Evolutionary conservation across 331 rosid species (phyloP).

Genomic region (Quercus lobata): DNA sequence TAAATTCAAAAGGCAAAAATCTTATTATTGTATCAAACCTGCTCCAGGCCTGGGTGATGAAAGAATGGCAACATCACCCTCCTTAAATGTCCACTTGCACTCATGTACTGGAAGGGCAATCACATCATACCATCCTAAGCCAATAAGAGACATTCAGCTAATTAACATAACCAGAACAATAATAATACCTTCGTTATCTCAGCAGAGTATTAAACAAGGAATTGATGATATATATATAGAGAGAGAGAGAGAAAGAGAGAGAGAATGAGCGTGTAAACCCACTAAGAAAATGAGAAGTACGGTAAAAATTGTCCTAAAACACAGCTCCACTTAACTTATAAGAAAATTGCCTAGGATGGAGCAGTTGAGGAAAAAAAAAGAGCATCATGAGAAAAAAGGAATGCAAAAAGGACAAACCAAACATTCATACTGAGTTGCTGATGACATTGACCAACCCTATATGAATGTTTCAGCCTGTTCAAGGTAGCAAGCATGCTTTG

Average conservation of each 20-base stretch:
- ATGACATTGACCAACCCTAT: not conserved
- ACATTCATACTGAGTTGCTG: not conserved
- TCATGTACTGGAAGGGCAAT: slow-evolving; percentile 82
- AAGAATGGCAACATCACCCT: slow-evolving; percentile 98
- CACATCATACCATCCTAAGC: slow-evolving; percentile 93
- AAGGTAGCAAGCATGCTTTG: not conserved
- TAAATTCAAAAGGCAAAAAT: not conserved
- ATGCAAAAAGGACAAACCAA: not conserved
- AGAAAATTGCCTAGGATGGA: not conserved
- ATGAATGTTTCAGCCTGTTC: not conserved
- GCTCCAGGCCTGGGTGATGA: slow-evolving; percentile 93
- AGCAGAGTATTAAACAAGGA: not conserved
- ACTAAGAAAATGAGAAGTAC: not conserved
- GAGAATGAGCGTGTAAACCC: not conserved
- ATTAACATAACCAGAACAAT: slow-evolving; percentile 15
- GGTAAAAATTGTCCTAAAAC: not conserved
- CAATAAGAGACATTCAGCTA: slow-evolving; percentile 16
- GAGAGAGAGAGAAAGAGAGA: no score
- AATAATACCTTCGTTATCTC: not conserved
- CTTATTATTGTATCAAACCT: slow-evolving; percentile 45
- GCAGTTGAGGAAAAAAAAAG: not conserved
- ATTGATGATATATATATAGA: not conserved
- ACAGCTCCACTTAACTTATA: not conserved
- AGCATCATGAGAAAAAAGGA: not conserved
- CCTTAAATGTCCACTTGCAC: slow-evolving; percentile 94